phyloP scores from a whole-genome alignment of 2,329 filamentous ascomycete species.

The Celoporthe dispersa region DNA sequence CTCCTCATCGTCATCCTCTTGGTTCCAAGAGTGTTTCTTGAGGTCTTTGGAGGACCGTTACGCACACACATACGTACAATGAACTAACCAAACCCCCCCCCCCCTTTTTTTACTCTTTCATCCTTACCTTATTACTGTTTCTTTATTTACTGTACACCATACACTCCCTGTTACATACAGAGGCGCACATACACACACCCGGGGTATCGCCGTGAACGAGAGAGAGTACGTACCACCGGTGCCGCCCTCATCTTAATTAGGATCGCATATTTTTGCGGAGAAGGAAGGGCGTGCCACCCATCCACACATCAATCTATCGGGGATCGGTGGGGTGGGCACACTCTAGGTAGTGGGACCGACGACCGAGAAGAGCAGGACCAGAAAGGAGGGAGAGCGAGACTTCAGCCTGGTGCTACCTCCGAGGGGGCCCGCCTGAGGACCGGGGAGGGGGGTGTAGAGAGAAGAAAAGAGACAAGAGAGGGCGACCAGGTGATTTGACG shows the following conservation, averaged over 20 bases:
- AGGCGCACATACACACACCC: background rate
- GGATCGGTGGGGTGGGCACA: background rate
- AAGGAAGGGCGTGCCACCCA: background rate
- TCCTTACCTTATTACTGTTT: background rate
- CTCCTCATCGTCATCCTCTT: background rate
- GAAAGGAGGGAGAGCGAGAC: background rate
- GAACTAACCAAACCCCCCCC: no score
- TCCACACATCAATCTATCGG: background rate
- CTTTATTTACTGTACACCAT: background rate
- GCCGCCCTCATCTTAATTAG: background rate
- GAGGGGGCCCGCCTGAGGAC: no score
- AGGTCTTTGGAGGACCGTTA: no score
- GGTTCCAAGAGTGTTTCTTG: background rate
- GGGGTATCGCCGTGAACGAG: background rate
- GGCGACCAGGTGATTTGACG: slow-evolving; percentile 5
- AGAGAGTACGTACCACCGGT: background rate
- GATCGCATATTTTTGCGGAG: slow-evolving; percentile 4
- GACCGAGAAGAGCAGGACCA: slow-evolving; percentile 10
- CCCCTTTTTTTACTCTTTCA: background rate
- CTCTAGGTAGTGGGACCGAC: slow-evolving; percentile 24
- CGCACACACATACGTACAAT: no score
- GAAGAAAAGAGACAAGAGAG: no score
- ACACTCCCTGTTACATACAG: background rate
- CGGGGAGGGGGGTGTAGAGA: background rate
- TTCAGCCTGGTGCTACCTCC: background rate